These are phyloP conservation scores for Eucalyptus globulus DNA, from an alignment of 345 rosid species.

Conservation along the genomic window DNA sequence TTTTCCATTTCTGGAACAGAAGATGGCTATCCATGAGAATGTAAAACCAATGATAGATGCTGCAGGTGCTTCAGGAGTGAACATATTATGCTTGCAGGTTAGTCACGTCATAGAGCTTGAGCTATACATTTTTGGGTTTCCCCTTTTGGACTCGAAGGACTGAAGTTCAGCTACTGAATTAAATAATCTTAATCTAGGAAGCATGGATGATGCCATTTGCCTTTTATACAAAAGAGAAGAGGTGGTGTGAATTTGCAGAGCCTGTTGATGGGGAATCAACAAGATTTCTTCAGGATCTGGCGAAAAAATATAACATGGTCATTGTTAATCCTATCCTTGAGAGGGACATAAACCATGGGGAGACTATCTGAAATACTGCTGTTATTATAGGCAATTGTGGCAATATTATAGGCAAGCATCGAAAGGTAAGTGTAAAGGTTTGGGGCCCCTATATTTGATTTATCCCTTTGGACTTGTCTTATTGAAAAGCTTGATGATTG, in stretches of 20 bases:
- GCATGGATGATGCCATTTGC: too few relatives aligned
- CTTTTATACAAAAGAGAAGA: constrained; percentile 32
- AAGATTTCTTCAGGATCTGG: constrained; percentile 67
- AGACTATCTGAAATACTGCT: constrained; percentile 87
- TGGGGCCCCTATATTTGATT: not conserved
- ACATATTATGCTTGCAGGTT: too few relatives aligned
- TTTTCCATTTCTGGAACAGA: fast-evolving
- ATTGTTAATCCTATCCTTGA: constrained; percentile 87
- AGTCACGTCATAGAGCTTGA: fast-evolving
- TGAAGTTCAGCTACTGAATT: too few relatives aligned
- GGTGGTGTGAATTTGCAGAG: constrained; percentile 96
- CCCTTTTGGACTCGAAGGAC: too few relatives aligned
- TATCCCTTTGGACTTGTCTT: not conserved
- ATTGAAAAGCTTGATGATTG: not conserved
- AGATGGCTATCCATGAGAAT: too few relatives aligned
- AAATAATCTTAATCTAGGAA: too few relatives aligned
- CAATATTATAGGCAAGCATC: constrained; percentile 83
- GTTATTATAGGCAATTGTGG: constrained; percentile 79
- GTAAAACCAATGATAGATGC: too few relatives aligned
- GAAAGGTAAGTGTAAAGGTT: constrained; percentile 43
- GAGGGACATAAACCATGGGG: constrained; percentile 83
- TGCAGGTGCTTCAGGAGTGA: too few relatives aligned
- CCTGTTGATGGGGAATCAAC: constrained; percentile 80
- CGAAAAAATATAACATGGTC: constrained; percentile 74
- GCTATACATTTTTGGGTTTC: too few relatives aligned